phyloP scores from a whole-genome alignment of 345 rosid species.

The Combretum micranthum region DNA sequence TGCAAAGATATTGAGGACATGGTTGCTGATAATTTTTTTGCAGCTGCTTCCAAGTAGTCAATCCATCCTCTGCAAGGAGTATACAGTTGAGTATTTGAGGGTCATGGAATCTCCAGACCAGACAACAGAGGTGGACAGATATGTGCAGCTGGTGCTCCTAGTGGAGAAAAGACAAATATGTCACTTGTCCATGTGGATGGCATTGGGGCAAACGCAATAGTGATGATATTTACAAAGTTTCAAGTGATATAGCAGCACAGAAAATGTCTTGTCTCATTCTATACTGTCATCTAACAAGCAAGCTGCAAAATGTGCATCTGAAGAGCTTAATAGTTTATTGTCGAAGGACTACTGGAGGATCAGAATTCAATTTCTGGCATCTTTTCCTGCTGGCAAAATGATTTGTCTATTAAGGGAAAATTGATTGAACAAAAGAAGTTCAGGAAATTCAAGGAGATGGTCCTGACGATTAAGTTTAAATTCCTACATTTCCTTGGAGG shows the following conservation, averaged over 20 bases:
- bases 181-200: slow-evolving; percentile 4
- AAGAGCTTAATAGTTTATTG: slow-evolving; percentile 42
- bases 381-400: slow-evolving; percentile 19
- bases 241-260: slow-evolving; percentile 18
- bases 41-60: slow-evolving; percentile 54
- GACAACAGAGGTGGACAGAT: slow-evolving; percentile 6
- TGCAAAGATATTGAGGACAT: slow-evolving; percentile 32
- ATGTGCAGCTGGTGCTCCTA: slow-evolving; percentile 13
- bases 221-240: slow-evolving; percentile 14
- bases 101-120: slow-evolving; percentile 18
- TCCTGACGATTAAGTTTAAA: slow-evolving; percentile 65
- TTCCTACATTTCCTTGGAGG: slow-evolving; percentile 68
- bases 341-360: slow-evolving; percentile 27
- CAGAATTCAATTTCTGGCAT: slow-evolving; percentile 24
- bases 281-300: slow-evolving; percentile 59
- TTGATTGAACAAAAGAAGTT: slow-evolving; percentile 34
- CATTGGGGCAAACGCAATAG: slow-evolving; percentile 1
- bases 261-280: slow-evolving; percentile 24
- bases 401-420: slow-evolving; percentile 35
- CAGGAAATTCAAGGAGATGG: slow-evolving; percentile 68
- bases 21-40: slow-evolving; percentile 58
- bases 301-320: slow-evolving; percentile 45
- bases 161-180: slow-evolving; percentile 13
- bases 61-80: slow-evolving; percentile 22
- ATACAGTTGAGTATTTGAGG: slow-evolving; percentile 18